Conservation (phyloP, 495 filamentous ascomycete species). For the Beverwykella pulmonaria region DNA sequence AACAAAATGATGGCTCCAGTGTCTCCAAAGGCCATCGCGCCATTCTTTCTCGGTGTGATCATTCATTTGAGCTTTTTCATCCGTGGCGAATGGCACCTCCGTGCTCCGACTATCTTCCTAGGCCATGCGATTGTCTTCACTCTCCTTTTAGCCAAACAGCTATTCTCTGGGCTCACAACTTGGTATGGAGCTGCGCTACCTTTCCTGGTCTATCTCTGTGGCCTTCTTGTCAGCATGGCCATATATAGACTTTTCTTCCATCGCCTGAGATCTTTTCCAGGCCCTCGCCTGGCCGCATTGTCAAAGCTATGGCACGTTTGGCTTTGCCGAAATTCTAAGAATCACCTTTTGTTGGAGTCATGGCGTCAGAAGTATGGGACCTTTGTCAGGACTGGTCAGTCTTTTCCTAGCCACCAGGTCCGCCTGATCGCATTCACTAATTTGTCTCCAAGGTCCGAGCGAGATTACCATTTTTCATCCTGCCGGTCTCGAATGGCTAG, state of each 20-base stretch:
- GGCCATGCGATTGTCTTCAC: background rate
- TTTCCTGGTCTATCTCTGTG: slow-evolving; percentile 3
- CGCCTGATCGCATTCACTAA: background rate
- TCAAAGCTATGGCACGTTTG: slow-evolving; percentile 24
- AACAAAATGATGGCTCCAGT: no score
- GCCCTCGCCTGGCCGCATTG: background rate
- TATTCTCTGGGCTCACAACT: background rate
- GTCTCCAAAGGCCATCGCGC: no score
- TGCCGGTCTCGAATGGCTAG: background rate
- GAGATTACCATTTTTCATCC: slow-evolving; percentile 20
- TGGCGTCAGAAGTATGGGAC: slow-evolving; percentile 11
- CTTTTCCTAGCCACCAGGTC: background rate
- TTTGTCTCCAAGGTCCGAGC: background rate
- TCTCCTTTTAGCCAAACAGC: background rate
- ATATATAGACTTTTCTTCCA: slow-evolving; percentile 21
- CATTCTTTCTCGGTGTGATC: background rate
- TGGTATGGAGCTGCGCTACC: no score
- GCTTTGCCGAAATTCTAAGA: background rate
- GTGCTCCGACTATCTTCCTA: background rate
- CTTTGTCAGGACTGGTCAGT: slow-evolving; percentile 24
- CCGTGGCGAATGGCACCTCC: slow-evolving; percentile 23
- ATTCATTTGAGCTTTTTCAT: slow-evolving; percentile 13
- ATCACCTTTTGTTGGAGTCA: slow-evolving; percentile 5
- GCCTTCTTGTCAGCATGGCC: slow-evolving; percentile 8
- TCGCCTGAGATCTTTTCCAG: slow-evolving; percentile 11